Base-by-base conservation (phyloP, 306 rosid species). In the Hylodesmum podocarpum region DNA sequence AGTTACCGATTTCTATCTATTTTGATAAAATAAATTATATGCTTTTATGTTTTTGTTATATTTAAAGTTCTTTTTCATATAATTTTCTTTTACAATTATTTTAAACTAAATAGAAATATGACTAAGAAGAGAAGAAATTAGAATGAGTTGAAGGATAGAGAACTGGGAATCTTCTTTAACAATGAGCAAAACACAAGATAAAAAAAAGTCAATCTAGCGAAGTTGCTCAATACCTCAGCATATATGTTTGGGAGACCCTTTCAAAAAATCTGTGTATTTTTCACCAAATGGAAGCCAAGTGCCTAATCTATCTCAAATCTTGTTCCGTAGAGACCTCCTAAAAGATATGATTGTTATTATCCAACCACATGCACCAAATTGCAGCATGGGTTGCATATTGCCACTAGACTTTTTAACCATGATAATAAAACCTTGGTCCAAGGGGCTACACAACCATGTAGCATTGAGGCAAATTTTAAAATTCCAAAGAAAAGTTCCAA, bases 1-100 rank as follows among this genome's bases (percentile, higher is more conserved):
- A 70, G 68, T 72, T 81, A 41, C 40, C 16, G 34, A 62, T 28
- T 49, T 77, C 16, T 61, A 69, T 77, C 16, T 61, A 69, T 77
- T 83, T 73, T 8, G 44, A 59, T 39, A 24, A 61, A 67, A 25
- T 64, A 46, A 70, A 49, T 5, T 67, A 34, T 19, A 3, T 9
- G 11, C 24, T 51, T 62, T 8, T 13, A 24, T 41, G 61, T 28
- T 72, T 78, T 73, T 73, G 54, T 44, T 34, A 36, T 36, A 63
- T 66, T 55, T 50, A 6, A 22, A 62, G 28, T 6, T 47, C 43
- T 54, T 33, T 16, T 47, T 3, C 3, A 44, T 69, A 43, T 57
- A 43, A 21, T 29, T 50, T 57, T 22, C 19, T 22, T 57, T 70
- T 69, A 36, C 8, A 13, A n/a, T 39, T 41, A 31, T 5, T 63